These are phyloP conservation scores for Talaromyces wortmannii DNA, from an alignment of 495 filamentous ascomycete species.

Conservation along the genomic window DNA sequence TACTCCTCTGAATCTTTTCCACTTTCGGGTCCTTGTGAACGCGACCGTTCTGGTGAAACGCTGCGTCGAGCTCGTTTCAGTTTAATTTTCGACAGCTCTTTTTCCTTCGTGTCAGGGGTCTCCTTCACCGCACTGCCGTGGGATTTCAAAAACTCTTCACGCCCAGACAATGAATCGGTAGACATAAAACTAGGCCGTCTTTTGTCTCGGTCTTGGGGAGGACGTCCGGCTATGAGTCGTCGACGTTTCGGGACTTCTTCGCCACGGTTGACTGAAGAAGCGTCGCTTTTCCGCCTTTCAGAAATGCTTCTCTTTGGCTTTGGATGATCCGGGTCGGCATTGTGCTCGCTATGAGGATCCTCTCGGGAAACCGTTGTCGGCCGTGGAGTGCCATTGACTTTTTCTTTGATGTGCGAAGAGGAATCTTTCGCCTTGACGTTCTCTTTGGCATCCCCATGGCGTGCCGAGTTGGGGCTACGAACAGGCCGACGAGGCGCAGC, in stretches of 20 bases:
- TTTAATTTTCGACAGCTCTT: slow-evolving; percentile 15
- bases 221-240: slow-evolving; percentile 36
- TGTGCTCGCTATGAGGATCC: slow-evolving; percentile 10
- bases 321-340: slow-evolving; percentile 11
- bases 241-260: slow-evolving; percentile 33
- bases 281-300: slow-evolving; percentile 27
- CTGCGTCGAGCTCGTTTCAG: slow-evolving; percentile 62
- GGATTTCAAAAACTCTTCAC: slow-evolving; percentile 24
- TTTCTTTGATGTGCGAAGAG: slow-evolving; percentile 19
- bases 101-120: slow-evolving; percentile 28
- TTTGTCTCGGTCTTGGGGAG: slow-evolving; percentile 31
- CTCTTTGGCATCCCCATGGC: slow-evolving; percentile 26
- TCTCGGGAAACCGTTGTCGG: slow-evolving; percentile 15
- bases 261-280: slow-evolving; percentile 16
- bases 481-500: slow-evolving; percentile 33
- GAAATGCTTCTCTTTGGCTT: slow-evolving; percentile 18
- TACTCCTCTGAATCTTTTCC: slow-evolving; percentile 5
- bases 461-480: slow-evolving; percentile 21
- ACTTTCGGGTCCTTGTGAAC: slow-evolving; percentile 35
- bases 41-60: slow-evolving; percentile 57
- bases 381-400: slow-evolving; percentile 13
- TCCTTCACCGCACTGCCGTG: slow-evolving; percentile 30
- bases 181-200: slow-evolving; percentile 29
- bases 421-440: slow-evolving; percentile 12
- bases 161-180: slow-evolving; percentile 35